Percentiles rank a stretch among this genome's conserved stretches.
Conservation (phyloP, 176 grass and related monocot species). For the Oryza australiensis region DNA sequence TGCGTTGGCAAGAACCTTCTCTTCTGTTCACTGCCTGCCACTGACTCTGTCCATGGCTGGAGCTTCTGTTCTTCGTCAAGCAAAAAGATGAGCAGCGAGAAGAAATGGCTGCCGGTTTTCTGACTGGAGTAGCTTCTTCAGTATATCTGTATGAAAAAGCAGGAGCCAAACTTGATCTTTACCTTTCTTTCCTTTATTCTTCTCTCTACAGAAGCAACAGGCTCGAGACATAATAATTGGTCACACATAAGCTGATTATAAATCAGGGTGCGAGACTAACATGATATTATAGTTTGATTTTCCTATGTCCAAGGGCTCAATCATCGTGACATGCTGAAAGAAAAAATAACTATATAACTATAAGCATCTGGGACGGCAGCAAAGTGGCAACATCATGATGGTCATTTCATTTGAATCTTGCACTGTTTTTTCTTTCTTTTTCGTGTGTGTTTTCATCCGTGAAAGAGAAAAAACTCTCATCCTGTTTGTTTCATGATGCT, state of each 20-base stretch:
- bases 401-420: background rate
- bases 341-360: background rate
- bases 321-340: slow-evolving; percentile 22
- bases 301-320: background rate
- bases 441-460: background rate
- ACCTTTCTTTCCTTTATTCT: background rate
- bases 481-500: slow-evolving; percentile 42
- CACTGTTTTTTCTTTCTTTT: background rate
- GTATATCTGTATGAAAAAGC: slow-evolving; percentile 31
- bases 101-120: slow-evolving; percentile 38
- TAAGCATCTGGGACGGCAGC: slow-evolving; percentile 24
- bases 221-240: slow-evolving; percentile 36
- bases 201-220: slow-evolving; percentile 24
- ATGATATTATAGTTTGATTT: background rate
- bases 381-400: slow-evolving; percentile 4
- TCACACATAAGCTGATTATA: slow-evolving; percentile 1
- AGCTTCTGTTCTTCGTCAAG: background rate
- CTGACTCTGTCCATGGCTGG: background rate
- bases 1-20: slow-evolving; percentile 1
- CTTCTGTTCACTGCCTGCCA: background rate
- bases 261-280: slow-evolving; percentile 13
- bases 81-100: slow-evolving; percentile 37
- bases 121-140: slow-evolving; percentile 24
- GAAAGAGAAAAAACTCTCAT: background rate
- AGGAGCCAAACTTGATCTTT: slow-evolving; percentile 19